Evolutionary conservation across 2,329 filamentous ascomycete genomes (phyloP), one percentile per base, ranked within the genome.

Genomic region (Cladosporium sp.): DNA sequence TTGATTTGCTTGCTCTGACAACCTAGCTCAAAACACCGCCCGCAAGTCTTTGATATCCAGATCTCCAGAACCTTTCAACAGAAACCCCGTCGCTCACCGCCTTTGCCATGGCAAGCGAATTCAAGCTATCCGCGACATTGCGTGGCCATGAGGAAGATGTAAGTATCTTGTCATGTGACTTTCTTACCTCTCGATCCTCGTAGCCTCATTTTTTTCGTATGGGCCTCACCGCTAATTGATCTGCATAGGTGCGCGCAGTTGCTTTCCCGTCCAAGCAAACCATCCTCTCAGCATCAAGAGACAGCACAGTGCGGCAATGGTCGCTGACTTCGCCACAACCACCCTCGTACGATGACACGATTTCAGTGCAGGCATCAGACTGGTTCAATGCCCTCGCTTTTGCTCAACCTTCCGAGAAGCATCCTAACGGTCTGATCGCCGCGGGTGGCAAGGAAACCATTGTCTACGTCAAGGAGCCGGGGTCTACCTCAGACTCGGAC

Each of bases 101-200:
- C 21, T 14, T 40, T 21, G 53, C 72, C 70, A 93, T 94, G 90
- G 82, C 85, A 21, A 69, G 67, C 79, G 89, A 93, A 77, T 98
- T 92, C 85, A 97, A 94, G 85, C 88, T 99, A 75, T 96, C 95
- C 68, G 93, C 94, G 72, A 91, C 92, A 75, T 86, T 99, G 71
- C 83, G 88, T 72, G 94, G 92, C 75, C 95, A 99, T 78, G 91
- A 95, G 78, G 90, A 95, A 78, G 95, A 99, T 87, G 95, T 97
- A 84, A 80, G 89, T 79, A 59, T 37, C 37, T 21, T 31, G 56
- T 65, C 56, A 65, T 65, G 56, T 65, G 62, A 52, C 31, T 37
- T 37, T 21, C 33, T 26, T 26, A 46, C 29, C 29, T n/a, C 49
- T 46, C 55, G n/a, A 57, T 57, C 8, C 16, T 33, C 52, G 12